These are phyloP conservation scores for Piper betle DNA, from an alignment of 164 flowering plant genomes.

Conservation along the genomic window DNA sequence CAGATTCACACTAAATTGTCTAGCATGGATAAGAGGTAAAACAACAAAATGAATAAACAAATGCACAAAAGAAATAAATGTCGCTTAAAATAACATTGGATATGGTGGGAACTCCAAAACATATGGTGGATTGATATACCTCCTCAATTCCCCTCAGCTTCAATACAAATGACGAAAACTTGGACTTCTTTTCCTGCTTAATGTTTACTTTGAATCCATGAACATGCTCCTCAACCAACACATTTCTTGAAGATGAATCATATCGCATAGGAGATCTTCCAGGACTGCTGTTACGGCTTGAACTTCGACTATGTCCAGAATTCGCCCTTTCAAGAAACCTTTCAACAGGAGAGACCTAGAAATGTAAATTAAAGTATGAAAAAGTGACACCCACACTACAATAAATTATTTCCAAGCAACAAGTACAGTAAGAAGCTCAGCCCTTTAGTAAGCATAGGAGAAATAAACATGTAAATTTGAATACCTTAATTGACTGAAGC, in stretches of 20 bases:
- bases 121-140: slow-evolving; percentile 20
- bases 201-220: slow-evolving; percentile 86
- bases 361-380: slow-evolving; percentile 1
- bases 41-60: not conserved
- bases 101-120: not conserved
- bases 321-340: slow-evolving; percentile 74
- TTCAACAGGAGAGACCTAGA: slow-evolving; percentile 78
- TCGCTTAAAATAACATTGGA: not conserved
- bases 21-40: too few relatives aligned
- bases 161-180: slow-evolving; percentile 83
- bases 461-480: not conserved
- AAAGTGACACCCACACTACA: not conserved
- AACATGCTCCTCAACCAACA: slow-evolving; percentile 48
- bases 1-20: too few relatives aligned
- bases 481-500: slow-evolving; percentile 91
- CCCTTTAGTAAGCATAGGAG: not conserved
- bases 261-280: slow-evolving; percentile 75
- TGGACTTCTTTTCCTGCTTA: slow-evolving; percentile 87
- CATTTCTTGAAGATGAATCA: slow-evolving; percentile 32
- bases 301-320: slow-evolving; percentile 72
- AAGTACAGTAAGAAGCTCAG: not conserved
- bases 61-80: not conserved
- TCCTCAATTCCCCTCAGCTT: slow-evolving; percentile 92
- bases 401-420: not conserved
- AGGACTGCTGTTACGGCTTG: slow-evolving; percentile 88